phyloP scores from a whole-genome alignment of 1,284 basidiomycete genomes.

The Ustilago esculenta region DNA sequence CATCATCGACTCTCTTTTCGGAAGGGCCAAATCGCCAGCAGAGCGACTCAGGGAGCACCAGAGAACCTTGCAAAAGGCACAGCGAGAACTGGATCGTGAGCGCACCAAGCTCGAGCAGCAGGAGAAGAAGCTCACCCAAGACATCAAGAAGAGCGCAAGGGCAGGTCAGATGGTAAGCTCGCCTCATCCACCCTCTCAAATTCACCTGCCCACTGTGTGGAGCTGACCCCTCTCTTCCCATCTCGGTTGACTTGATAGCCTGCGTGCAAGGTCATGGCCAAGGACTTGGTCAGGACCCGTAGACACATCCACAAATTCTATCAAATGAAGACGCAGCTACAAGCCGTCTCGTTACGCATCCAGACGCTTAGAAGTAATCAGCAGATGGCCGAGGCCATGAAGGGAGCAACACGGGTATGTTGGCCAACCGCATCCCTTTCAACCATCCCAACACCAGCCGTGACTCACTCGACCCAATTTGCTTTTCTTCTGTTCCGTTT shows the following conservation, averaged over 20 bases:
- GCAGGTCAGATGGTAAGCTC: constrained; percentile 87
- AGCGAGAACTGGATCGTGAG: constrained; percentile 95
- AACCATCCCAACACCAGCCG: too few relatives aligned
- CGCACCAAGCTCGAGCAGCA: constrained; percentile 91
- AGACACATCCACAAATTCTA: constrained; percentile 98
- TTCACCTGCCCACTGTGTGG: neutral
- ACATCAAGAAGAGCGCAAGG: constrained; percentile 97
- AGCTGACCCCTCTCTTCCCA: too few relatives aligned
- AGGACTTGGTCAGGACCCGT: constrained; percentile 94
- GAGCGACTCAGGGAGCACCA: constrained; percentile 96
- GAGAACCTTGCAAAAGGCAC: constrained; percentile 91
- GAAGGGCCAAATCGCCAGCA: constrained; percentile 90
- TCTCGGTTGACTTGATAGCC: too few relatives aligned
- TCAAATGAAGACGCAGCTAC: constrained; percentile 97
- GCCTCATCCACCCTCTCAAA: neutral
- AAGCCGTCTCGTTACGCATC: constrained; percentile 93
- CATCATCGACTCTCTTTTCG: constrained; percentile 72
- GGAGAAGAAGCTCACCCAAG: constrained; percentile 72
- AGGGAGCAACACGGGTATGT: constrained; percentile 87
- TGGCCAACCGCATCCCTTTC: neutral
- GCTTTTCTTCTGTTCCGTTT: neutral
- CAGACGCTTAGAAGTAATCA: constrained; percentile 96
- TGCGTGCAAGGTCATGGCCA: constrained; percentile 95
- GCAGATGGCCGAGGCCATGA: constrained; percentile 99
- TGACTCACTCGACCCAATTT: too few relatives aligned